phyloP scores from a whole-genome alignment of 2,329 filamentous ascomycete genomes.

The Arthrinium puccinioides region DNA sequence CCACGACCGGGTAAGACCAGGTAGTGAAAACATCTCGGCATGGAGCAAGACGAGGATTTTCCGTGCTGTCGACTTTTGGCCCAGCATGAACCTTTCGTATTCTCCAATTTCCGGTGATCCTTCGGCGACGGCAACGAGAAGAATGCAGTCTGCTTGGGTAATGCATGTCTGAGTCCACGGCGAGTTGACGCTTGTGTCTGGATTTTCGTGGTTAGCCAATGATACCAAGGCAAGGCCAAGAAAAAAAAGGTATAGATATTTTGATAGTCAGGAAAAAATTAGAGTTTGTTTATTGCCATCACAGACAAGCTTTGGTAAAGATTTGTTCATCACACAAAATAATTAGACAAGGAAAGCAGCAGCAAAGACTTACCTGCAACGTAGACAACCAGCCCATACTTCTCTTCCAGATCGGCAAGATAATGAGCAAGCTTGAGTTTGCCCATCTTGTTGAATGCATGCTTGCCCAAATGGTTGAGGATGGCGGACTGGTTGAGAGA shows the following conservation, averaged over 20 bases:
- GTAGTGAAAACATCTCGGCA: constrained; percentile 75
- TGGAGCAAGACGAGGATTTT: constrained; percentile 91
- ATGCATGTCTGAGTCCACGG: constrained; percentile 99
- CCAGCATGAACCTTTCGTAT: constrained; percentile 91
- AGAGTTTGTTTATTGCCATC: constrained; percentile 53
- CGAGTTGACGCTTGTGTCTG: constrained; percentile 91
- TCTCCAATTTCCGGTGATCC: constrained; percentile 86
- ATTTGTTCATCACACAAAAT: constrained; percentile 47
- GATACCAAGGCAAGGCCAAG: background rate
- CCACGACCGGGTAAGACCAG: constrained; percentile 84
- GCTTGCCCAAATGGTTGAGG: constrained; percentile 86
- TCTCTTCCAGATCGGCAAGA: constrained; percentile 91
- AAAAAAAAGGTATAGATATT: background rate
- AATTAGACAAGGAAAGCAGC: constrained; percentile 3
- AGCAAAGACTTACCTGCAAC: constrained; percentile 58
- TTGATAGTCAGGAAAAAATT: constrained; percentile 57
- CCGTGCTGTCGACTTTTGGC: constrained; percentile 92
- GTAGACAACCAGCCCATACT: constrained; percentile 91
- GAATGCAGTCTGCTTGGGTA: constrained; percentile 89
- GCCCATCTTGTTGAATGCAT: constrained; percentile 96
- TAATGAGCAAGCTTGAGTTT: constrained; percentile 95
- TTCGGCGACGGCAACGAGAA: constrained; percentile 86
- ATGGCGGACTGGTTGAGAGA: constrained; percentile 91
- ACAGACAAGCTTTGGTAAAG: constrained; percentile 42
- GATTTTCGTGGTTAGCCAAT: constrained; percentile 20